phyloP scores from a whole-genome alignment of 1,139 yeast genomes.

The Candida sp. region DNA sequence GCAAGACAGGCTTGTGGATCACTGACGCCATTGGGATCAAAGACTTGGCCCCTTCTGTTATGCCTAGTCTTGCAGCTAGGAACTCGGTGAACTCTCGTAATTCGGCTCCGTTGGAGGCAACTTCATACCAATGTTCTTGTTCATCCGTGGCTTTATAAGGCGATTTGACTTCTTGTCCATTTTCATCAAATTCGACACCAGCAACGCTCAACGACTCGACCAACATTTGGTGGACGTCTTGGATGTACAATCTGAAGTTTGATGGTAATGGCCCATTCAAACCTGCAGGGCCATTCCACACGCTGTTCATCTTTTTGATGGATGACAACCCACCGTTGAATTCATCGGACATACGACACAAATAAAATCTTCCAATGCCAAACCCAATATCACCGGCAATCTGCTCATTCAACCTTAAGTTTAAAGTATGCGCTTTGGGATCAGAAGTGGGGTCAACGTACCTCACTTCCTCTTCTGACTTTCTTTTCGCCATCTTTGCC shows the following conservation, averaged over 20 bases:
- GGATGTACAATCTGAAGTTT: conserved; percentile 52
- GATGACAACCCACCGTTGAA: conserved; percentile 45
- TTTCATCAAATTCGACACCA: conserved; percentile 40
- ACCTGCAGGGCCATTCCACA: conserved; percentile 21
- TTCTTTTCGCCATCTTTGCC: conserved; percentile 31
- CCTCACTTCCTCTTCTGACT: conserved; percentile 30
- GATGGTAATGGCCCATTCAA: conserved; percentile 31
- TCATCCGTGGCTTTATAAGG: conserved; percentile 9
- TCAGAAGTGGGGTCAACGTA: conserved; percentile 48
- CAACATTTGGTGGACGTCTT: conserved; percentile 47
- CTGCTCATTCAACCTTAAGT: conserved; percentile 44
- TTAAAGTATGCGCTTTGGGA: conserved; percentile 43
- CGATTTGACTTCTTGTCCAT: conserved; percentile 23
- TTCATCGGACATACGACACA: conserved; percentile 46
- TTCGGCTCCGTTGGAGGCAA: conserved; percentile 40
- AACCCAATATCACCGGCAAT: conserved; percentile 53
- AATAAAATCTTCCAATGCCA: conserved; percentile 48
- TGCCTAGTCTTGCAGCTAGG: conserved; percentile 23
- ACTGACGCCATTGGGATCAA: conserved; percentile 24
- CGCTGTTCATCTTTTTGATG: conserved; percentile 33
- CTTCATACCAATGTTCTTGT: conserved; percentile 43
- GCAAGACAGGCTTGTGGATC: conserved; percentile 29
- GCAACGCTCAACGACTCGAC: conserved; percentile 26
- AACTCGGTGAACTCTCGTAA: conserved; percentile 33
- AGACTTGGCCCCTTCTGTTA: conserved; percentile 7